Evolutionary conservation across 106 monocot genomes (phyloP).

Genomic region (Phalaenopsis equestris): DNA sequence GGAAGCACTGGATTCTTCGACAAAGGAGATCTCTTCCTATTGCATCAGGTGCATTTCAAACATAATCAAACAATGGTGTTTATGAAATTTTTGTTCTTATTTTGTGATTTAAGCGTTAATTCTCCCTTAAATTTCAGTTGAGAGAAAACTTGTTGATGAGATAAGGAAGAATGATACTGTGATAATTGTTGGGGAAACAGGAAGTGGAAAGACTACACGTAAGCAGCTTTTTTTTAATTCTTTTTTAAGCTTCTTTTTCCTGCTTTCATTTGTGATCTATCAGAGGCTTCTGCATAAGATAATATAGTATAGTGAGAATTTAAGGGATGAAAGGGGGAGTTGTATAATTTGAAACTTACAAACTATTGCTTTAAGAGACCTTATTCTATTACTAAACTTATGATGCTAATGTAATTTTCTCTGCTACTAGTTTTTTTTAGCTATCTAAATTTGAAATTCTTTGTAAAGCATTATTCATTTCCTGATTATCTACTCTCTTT

Average conservation of each 20-base stretch:
- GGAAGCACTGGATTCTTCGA: conserved; percentile 27
- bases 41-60: conserved; percentile 42
- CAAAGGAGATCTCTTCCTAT: conserved; percentile 76
- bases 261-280: neutral
- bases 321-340: neutral
- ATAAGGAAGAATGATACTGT: conserved; percentile 66
- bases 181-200: conserved; percentile 92
- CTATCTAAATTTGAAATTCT: neutral
- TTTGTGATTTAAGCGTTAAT: neutral
- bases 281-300: neutral
- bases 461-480: neutral
- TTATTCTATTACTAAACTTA: neutral
- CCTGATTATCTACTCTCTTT: neutral
- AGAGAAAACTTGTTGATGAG: conserved; percentile 72
- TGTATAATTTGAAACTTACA: neutral
- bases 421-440: neutral
- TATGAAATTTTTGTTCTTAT: neutral
- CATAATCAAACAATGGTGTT: neutral
- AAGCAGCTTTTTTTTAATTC: conserved; percentile 6
- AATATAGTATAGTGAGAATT: neutral
- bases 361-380: neutral
- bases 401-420: neutral
- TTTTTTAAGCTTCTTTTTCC: neutral
- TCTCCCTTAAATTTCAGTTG: conserved; percentile 27
- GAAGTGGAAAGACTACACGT: conserved; percentile 98